Evolutionary conservation across 2,329 filamentous ascomycete genomes (phyloP), one percentile per base, ranked within the genome.

Genomic region (Xylariomycetidae sp.): DNA sequence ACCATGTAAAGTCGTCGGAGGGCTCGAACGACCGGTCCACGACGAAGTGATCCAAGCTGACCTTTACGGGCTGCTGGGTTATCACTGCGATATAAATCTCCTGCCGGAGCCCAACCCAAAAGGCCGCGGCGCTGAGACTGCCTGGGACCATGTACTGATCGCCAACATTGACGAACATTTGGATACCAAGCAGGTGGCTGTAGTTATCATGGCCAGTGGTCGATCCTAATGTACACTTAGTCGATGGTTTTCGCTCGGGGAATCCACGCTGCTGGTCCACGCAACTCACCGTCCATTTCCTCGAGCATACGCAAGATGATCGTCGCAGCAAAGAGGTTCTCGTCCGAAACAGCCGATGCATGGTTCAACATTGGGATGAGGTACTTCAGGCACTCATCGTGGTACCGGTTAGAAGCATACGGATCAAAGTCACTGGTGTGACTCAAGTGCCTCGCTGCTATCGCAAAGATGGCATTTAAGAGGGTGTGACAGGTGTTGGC

Each of bases 71-170:
- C 32, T 63, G 53, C 38, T 67, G 61, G 31, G 63, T 67, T 24
- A 67, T 64, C 26, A 71, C 65, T 0, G 74, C 72, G 32, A 67
- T 70, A 41, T 74, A 76, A 20, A 79, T 74, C 43, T 78, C 74
- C 46, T 78, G 74, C 8, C 74, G 62, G 10, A 78, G 57, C 1
- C 71, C 73, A 16, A 76, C 65, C 68, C 57, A 79, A 57, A 74
- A 78, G 2, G 70, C 68, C 0, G 72, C 72, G 3, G 72, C 70
- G 23, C 67, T 65, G 4, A 72, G 49, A 27, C 60, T 49, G 34
- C 53, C 59, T 29, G 50, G 69, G 29, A 44, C 58, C 53, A 68
- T 49, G 47, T 62, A 53, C 31, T 56, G 55, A 31, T 59, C 54
- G 8, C 59, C 58, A 19, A 59, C 59, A 12, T 66, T 64, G 28